Percentiles rank a stretch among this genome's conserved stretches.
These are phyloP conservation scores for Harringtonia aguacate DNA, from an alignment of 2,329 filamentous ascomycete genomes.

Conservation along the genomic window DNA sequence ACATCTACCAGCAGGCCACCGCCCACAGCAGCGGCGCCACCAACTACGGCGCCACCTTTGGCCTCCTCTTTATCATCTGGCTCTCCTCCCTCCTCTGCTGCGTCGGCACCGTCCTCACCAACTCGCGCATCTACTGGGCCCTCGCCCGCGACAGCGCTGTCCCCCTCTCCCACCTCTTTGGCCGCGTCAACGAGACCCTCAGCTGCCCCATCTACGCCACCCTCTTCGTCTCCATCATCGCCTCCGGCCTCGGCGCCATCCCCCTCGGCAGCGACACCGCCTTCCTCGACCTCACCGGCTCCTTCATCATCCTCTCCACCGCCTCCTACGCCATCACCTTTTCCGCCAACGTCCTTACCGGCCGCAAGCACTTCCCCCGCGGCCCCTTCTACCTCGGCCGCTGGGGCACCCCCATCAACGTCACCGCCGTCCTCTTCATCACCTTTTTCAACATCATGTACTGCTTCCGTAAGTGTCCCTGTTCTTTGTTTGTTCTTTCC, in stretches of 20 bases:
- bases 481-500: background rate
- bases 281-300: slow-evolving; percentile 46
- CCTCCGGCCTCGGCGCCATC: slow-evolving; percentile 44
- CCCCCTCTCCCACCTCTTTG: slow-evolving; percentile 41
- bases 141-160: slow-evolving; percentile 50
- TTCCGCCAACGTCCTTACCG: slow-evolving; percentile 38
- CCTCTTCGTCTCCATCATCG: slow-evolving; percentile 38
- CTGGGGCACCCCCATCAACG: slow-evolving; percentile 38
- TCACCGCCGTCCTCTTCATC: slow-evolving; percentile 39
- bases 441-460: slow-evolving; percentile 46
- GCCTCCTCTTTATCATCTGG: slow-evolving; percentile 24
- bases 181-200: slow-evolving; percentile 38
- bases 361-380: slow-evolving; percentile 36
- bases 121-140: slow-evolving; percentile 29
- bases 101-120: slow-evolving; percentile 40
- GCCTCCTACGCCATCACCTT: slow-evolving; percentile 41
- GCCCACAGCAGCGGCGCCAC: slow-evolving; percentile 27
- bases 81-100: slow-evolving; percentile 37
- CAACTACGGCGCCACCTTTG: slow-evolving; percentile 30
- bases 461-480: slow-evolving; percentile 40
- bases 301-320: slow-evolving; percentile 45
- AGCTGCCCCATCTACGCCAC: slow-evolving; percentile 51
- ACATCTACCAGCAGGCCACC: slow-evolving; percentile 50
- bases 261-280: slow-evolving; percentile 42
- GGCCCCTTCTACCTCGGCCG: slow-evolving; percentile 44